Conservation (phyloP, 331 rosid genomes). For the Malus hybrid region DNA sequence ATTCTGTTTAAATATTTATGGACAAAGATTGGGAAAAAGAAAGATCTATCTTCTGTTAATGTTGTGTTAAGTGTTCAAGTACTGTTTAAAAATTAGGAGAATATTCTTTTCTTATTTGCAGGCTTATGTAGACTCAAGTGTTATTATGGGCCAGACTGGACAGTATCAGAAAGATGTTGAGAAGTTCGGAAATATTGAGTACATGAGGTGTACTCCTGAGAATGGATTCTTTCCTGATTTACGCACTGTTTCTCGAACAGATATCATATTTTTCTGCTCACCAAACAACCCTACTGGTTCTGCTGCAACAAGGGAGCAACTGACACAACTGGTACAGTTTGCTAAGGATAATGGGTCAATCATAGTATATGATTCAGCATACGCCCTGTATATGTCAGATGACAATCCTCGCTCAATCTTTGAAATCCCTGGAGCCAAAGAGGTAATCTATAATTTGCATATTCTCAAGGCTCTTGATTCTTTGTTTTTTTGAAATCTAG, state of each 20-base stretch:
- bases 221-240: slow-evolving; percentile 80
- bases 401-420: slow-evolving; percentile 80
- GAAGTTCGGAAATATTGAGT: slow-evolving; percentile 65
- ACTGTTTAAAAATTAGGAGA: neutral
- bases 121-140: slow-evolving; percentile 94
- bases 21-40: neutral
- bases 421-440: slow-evolving; percentile 98
- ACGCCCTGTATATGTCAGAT: slow-evolving; percentile 77
- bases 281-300: slow-evolving; percentile 96
- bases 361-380: slow-evolving; percentile 80
- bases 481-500: neutral
- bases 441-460: slow-evolving; percentile 34
- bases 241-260: slow-evolving; percentile 38
- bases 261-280: slow-evolving; percentile 79
- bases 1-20: neutral
- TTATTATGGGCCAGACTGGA: slow-evolving; percentile 90
- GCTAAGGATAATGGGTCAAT: slow-evolving; percentile 89
- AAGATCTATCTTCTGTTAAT: neutral
- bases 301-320: slow-evolving; percentile 83
- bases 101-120: slow-evolving; percentile 18
- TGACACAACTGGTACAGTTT: slow-evolving; percentile 61
- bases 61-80: neutral
- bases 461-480: neutral
- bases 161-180: slow-evolving; percentile 50
- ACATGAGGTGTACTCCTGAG: slow-evolving; percentile 78